These are phyloP conservation scores for Pseudocercospora cruenta DNA, from an alignment of 2,329 filamentous ascomycete species.

Conservation along the genomic window DNA sequence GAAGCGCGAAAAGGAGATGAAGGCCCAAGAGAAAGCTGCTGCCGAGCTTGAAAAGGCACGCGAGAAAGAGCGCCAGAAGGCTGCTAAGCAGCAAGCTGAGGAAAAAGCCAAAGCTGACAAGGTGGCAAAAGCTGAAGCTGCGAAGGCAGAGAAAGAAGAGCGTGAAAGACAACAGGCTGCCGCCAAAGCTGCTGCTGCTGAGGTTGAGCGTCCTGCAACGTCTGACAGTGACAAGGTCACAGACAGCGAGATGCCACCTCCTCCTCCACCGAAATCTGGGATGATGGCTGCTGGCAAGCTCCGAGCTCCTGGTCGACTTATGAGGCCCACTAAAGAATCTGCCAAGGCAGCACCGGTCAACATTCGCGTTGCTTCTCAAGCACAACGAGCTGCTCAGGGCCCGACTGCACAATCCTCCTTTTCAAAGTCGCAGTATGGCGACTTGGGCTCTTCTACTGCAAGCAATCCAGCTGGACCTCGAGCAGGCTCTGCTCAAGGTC, in stretches of 20 bases:
- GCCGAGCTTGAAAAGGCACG: constrained; percentile 70
- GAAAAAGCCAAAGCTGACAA: constrained; percentile 42
- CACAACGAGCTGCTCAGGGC: constrained; percentile 41
- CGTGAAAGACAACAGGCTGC: constrained; percentile 30
- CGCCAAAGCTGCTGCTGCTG: constrained; percentile 18
- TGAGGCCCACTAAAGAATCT: constrained; percentile 52
- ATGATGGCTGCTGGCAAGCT: constrained; percentile 45
- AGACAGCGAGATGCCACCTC: constrained; percentile 60
- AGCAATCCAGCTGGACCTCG: constrained; percentile 66
- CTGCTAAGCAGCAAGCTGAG: constrained; percentile 59
- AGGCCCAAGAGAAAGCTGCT: constrained; percentile 64
- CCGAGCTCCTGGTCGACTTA: constrained; percentile 39
- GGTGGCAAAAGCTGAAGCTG: constrained; percentile 41
- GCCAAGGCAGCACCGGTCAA: constrained; percentile 72
- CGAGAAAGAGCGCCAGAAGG: constrained; percentile 72
- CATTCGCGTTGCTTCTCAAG: constrained; percentile 64
- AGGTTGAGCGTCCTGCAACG: constrained; percentile 33
- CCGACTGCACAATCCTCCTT: constrained; percentile 24
- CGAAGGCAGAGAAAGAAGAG: constrained; percentile 40
- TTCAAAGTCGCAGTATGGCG: constrained; percentile 30
- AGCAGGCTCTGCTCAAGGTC: constrained; percentile 64
- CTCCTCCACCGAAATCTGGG: constrained; percentile 57
- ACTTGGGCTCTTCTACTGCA: constrained; percentile 42
- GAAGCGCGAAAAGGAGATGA: constrained; percentile 63
- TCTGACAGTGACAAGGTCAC: constrained; percentile 47